phyloP scores from a whole-genome alignment of 768 basidiomycete species.

The Mycena rebaudengoi region DNA sequence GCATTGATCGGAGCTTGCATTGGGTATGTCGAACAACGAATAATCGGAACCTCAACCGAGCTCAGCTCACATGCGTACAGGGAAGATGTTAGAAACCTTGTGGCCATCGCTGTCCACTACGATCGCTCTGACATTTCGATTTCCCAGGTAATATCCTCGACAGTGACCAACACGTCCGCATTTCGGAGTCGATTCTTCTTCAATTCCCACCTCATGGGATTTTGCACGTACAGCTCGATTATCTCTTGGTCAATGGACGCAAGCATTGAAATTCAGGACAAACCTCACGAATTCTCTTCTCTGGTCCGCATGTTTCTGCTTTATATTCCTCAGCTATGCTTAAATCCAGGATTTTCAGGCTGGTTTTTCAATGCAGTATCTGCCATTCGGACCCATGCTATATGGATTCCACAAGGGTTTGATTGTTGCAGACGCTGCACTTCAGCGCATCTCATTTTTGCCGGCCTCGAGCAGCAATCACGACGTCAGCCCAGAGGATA shows the following conservation, averaged over 20 bases:
- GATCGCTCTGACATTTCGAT: not conserved
- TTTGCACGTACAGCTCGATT: not conserved
- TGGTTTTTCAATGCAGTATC: not conserved
- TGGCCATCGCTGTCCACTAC: not conserved
- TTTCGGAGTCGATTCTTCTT: not conserved
- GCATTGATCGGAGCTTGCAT: not conserved
- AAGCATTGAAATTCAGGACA: not conserved
- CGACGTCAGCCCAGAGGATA: not conserved
- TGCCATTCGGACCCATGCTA: not conserved
- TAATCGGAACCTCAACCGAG: not conserved
- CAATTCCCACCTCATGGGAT: not conserved
- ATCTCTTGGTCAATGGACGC: not conserved
- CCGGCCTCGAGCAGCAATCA: too few relatives aligned
- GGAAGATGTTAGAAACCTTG: not conserved
- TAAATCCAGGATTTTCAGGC: not conserved
- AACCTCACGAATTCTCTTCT: too few relatives aligned
- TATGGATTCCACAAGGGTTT: not conserved
- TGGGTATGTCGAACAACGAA: not conserved
- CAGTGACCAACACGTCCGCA: not conserved
- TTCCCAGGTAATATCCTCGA: not conserved
- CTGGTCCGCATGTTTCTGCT: not conserved
- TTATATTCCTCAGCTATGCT: not conserved
- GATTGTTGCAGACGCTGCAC: not conserved
- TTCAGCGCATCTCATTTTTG: not conserved
- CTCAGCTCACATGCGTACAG: not conserved